phyloP scores from a whole-genome alignment of 78 protist genomes.

The Emiliania huxleyi region DNA sequence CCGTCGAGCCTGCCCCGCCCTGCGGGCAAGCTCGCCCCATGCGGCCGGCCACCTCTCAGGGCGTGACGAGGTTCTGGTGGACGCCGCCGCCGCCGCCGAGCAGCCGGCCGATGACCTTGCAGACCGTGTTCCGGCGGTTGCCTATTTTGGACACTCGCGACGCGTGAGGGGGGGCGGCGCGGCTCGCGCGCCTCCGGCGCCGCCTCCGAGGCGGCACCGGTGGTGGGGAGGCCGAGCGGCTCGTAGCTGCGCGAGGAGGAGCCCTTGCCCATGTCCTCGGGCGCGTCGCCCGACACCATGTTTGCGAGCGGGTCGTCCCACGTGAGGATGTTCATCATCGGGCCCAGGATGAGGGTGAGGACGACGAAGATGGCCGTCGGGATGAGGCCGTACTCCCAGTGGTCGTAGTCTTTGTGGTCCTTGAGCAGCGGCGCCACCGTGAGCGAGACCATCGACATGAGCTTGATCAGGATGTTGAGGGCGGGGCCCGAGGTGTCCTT shows the following conservation, averaged over 20 bases:
- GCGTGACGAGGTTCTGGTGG: neutral
- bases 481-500: slow-evolving; percentile 84
- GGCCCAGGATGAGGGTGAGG: neutral
- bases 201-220: no score
- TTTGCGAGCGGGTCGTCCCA: neutral
- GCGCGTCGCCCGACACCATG: neutral
- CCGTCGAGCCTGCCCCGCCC: no score
- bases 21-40: no score
- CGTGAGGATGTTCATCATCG: neutral
- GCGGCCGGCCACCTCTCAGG: no score
- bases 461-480: slow-evolving; percentile 71
- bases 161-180: no score
- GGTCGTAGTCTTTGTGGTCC: slow-evolving; percentile 21
- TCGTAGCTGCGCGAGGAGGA: neutral
- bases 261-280: neutral
- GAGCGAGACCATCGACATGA: slow-evolving; percentile 62
- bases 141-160: no score
- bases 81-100: neutral
- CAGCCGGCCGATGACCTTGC: neutral
- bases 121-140: neutral
- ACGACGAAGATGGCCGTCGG: neutral
- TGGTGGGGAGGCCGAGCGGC: neutral
- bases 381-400: neutral
- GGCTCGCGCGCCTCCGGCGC: no score
- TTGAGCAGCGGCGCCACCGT: slow-evolving; percentile 45